phyloP scores from a whole-genome alignment of 345 rosid genomes.

The Pugionium dolabratum region DNA sequence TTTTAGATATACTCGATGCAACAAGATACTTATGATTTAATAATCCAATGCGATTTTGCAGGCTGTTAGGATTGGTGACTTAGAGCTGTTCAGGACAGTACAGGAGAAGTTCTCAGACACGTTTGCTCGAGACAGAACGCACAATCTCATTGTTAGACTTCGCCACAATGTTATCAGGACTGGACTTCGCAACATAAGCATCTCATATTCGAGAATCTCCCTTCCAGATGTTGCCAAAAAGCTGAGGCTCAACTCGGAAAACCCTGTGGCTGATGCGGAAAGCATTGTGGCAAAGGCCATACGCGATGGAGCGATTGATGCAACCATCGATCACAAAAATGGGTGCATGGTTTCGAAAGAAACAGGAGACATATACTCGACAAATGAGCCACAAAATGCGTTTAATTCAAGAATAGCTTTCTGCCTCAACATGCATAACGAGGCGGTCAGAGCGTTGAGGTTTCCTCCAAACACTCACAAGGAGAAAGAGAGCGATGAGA shows the following conservation, averaged over 20 bases:
- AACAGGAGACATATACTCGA: constrained; percentile 84
- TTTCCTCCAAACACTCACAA: constrained; percentile 82
- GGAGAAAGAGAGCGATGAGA: constrained; percentile 93
- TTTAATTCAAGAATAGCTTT: constrained; percentile 86
- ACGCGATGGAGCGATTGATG: constrained; percentile 86
- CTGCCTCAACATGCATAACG: constrained; percentile 92
- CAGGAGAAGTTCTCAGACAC: constrained; percentile 70
- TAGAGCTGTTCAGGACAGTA: constrained; percentile 75
- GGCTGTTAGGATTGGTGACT: constrained; percentile 91
- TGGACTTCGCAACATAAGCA: constrained; percentile 72
- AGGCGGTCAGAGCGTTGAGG: constrained; percentile 74
- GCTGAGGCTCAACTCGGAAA: constrained; percentile 57
- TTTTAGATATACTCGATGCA: constrained; percentile 21
- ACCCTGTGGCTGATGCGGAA: constrained; percentile 76
- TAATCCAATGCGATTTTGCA: constrained; percentile 29
- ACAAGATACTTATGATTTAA: constrained; percentile 9
- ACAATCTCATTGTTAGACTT: constrained; percentile 68
- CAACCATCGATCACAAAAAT: constrained; percentile 68
- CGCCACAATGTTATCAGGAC: constrained; percentile 86
- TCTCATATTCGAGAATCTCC: constrained; percentile 74
- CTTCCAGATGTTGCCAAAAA: constrained; percentile 69
- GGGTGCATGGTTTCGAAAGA: constrained; percentile 83
- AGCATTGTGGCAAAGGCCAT: constrained; percentile 87
- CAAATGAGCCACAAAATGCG: constrained; percentile 84
- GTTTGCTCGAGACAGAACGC: constrained; percentile 62